Evolutionary conservation across 2,329 filamentous ascomycete species (phyloP).

Genomic region (Mycosphaerella sp.): DNA sequence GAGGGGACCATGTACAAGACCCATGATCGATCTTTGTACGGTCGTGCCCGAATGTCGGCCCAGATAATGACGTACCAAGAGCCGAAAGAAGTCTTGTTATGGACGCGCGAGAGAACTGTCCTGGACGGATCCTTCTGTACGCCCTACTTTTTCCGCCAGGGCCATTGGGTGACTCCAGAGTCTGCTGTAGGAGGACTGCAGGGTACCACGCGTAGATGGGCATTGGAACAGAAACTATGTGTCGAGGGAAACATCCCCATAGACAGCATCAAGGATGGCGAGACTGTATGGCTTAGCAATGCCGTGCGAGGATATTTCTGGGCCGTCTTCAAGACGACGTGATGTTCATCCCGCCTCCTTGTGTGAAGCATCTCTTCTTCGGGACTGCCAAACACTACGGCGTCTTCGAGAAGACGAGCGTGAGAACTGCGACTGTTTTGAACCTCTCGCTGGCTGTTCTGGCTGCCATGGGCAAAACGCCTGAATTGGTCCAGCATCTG

Average conservation of each 20-base stretch:
- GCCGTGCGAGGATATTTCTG: constrained; percentile 68
- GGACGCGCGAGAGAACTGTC: constrained; percentile 58
- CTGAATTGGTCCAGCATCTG: no score
- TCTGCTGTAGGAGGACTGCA: constrained; percentile 66
- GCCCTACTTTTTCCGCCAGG: constrained; percentile 69
- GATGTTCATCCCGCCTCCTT: no score
- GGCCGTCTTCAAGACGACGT: constrained; percentile 19
- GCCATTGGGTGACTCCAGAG: constrained; percentile 73
- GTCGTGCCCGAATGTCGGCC: constrained; percentile 58
- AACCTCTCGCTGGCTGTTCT: no score
- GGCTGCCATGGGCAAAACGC: no score
- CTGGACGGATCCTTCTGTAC: constrained; percentile 82
- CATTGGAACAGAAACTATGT: constrained; percentile 63
- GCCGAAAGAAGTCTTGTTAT: constrained; percentile 66
- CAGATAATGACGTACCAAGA: constrained; percentile 42
- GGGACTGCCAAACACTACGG: no score
- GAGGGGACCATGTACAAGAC: constrained; percentile 85
- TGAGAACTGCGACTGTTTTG: no score
- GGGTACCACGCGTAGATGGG: constrained; percentile 77
- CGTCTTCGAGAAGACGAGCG: no score
- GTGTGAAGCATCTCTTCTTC: no score
- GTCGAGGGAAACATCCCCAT: constrained; percentile 58
- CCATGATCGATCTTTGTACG: constrained; percentile 65
- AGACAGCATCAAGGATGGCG: constrained; percentile 59
- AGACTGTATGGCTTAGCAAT: constrained; percentile 84